Evolutionary conservation across 768 basidiomycete species (phyloP).

Genomic region (Lactarius pseudohatsudake): DNA sequence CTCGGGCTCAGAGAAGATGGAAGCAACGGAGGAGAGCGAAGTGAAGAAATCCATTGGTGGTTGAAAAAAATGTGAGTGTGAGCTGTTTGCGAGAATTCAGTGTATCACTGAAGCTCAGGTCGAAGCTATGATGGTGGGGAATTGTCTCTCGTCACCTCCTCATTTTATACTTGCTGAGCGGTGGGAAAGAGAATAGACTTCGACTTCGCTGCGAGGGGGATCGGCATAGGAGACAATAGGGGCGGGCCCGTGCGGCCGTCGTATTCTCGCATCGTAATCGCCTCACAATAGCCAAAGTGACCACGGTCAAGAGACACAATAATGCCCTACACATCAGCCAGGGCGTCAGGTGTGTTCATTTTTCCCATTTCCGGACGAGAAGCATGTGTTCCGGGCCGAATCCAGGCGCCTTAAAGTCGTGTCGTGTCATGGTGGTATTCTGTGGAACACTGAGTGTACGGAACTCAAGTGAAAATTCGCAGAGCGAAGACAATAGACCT

Average conservation of each 20-base stretch:
- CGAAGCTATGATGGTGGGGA: background rate
- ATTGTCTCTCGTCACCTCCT: background rate
- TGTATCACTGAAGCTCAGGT: background rate
- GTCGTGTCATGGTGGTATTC: background rate
- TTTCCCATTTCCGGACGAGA: too few relatives aligned
- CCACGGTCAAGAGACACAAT: background rate
- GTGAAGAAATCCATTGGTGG: slow-evolving; percentile 5
- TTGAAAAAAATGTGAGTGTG: background rate
- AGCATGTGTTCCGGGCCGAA: background rate
- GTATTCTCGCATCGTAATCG: background rate
- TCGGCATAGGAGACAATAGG: background rate
- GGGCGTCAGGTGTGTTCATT: too few relatives aligned
- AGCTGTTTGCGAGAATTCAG: background rate
- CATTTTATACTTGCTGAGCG: background rate
- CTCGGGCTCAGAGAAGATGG: slow-evolving; percentile 5
- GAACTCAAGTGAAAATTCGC: too few relatives aligned
- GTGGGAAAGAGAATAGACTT: background rate
- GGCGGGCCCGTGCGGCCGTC: too few relatives aligned
- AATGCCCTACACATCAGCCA: background rate
- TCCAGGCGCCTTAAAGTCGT: background rate
- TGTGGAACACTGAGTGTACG: too few relatives aligned
- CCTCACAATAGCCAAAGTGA: background rate
- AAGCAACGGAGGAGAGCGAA: background rate
- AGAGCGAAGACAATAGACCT: background rate
- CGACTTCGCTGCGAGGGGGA: too few relatives aligned